phyloP scores from a whole-genome alignment of 495 filamentous ascomycete genomes.

The Aspergillus steynii region DNA sequence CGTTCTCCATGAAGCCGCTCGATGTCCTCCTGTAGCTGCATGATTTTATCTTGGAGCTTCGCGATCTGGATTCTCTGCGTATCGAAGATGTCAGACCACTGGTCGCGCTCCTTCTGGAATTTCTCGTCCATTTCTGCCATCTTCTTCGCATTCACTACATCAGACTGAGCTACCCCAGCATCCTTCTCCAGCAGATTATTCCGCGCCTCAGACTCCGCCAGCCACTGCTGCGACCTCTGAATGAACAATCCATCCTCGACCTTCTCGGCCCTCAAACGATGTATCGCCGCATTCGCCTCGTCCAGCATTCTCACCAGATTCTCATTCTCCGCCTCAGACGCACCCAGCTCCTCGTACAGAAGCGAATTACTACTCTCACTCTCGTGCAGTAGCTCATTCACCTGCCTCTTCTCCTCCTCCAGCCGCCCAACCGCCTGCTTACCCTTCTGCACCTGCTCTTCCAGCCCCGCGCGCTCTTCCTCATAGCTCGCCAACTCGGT shows the following conservation, averaged over 20 bases:
- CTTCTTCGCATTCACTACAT: not conserved
- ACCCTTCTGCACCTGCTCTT: not conserved
- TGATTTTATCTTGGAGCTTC: not conserved
- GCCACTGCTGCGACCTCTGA: not conserved
- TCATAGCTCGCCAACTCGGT: not conserved
- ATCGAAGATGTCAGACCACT: not conserved
- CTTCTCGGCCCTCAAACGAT: not conserved
- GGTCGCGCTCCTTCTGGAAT: not conserved
- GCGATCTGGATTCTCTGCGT: not conserved
- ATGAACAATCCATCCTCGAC: not conserved
- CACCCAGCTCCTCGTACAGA: not conserved
- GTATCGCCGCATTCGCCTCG: not conserved
- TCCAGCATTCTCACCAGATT: not conserved
- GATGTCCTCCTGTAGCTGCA: not conserved
- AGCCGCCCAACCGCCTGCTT: not conserved
- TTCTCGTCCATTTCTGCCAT: not conserved
- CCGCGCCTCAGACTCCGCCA: not conserved
- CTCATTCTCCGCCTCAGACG: not conserved
- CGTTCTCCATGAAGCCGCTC: not conserved
- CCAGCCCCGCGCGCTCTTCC: not conserved
- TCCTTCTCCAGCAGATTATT: not conserved
- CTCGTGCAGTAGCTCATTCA: not conserved
- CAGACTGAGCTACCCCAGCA: not conserved
- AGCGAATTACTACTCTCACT: not conserved
- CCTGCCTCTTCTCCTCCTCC: not conserved